phyloP scores from a whole-genome alignment of 805 yeast genomes.

The Saccharomycopsis sp. region DNA sequence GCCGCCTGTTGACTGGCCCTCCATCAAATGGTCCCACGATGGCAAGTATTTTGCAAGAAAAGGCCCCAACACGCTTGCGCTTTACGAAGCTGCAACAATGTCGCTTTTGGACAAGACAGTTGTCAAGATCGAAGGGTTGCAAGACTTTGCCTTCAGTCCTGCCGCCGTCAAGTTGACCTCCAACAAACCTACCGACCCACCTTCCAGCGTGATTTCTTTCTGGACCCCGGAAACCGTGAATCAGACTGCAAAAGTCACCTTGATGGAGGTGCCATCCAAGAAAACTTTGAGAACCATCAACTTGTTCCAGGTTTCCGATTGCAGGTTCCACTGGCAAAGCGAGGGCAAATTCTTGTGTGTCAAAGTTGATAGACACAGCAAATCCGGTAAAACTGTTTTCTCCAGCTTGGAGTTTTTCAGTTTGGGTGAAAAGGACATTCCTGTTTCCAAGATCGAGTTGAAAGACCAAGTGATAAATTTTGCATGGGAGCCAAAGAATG shows the following conservation, averaged over 20 bases:
- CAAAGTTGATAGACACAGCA: conserved; percentile 94
- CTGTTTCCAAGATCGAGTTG: conserved; percentile 89
- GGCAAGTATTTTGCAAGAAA: conserved; percentile 91
- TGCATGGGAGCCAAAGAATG: conserved; percentile 94
- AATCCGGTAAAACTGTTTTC: conserved; percentile 85
- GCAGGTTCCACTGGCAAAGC: conserved; percentile 90
- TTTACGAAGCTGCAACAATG: conserved; percentile 75
- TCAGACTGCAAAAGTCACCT: conserved; percentile 89
- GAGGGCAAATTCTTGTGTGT: conserved; percentile 79
- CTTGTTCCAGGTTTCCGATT: conserved; percentile 88
- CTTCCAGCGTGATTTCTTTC: conserved; percentile 67
- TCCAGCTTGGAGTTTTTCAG: conserved; percentile 89
- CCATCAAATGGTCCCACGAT: conserved; percentile 91
- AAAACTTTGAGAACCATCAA: conserved; percentile 82
- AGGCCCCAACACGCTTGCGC: conserved; percentile 85
- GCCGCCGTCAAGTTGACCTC: conserved; percentile 63
- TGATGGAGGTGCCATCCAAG: conserved; percentile 81
- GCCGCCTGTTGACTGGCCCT: conserved; percentile 75
- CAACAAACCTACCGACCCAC: conserved; percentile 39
- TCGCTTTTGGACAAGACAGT: conserved; percentile 79
- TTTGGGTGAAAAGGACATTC: conserved; percentile 78
- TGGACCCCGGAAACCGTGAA: conserved; percentile 95
- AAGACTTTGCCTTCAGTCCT: conserved; percentile 94
- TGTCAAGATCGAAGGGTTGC: conserved; percentile 72
- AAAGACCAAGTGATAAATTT: conserved; percentile 81